These are phyloP conservation scores for Cladosporium sp. DNA, from an alignment of 2,329 filamentous ascomycete genomes.

Conservation along the genomic window DNA sequence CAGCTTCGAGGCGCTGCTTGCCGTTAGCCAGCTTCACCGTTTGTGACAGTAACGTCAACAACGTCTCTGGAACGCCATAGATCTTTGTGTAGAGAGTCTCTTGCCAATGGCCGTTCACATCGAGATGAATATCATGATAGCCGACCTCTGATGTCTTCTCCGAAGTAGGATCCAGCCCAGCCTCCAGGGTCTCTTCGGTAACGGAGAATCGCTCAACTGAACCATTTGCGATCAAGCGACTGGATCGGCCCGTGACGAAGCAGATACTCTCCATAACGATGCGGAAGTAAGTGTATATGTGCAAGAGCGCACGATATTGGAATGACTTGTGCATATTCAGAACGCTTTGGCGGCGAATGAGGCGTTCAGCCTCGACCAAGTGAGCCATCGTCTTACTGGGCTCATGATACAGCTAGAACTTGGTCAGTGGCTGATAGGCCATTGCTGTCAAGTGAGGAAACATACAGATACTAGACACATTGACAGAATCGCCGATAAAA, in stretches of 20 bases:
- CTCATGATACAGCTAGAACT: not conserved
- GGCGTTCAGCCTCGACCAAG: constrained; percentile 10
- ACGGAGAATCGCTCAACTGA: not conserved
- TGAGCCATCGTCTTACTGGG: not conserved
- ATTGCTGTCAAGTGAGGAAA: not conserved
- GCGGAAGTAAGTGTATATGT: constrained; percentile 4
- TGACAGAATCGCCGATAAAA: not conserved
- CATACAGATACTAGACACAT: constrained; percentile 1
- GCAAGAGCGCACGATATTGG: not conserved
- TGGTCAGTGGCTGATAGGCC: not conserved
- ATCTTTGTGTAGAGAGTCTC: constrained; percentile 12
- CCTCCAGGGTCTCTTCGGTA: not conserved
- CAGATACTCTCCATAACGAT: constrained; percentile 12
- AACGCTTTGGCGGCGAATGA: not conserved
- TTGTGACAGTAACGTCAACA: constrained; percentile 9
- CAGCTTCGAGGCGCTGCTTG: constrained; percentile 1
- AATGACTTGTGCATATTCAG: not conserved
- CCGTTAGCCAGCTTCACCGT: constrained; percentile 9
- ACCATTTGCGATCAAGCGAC: not conserved
- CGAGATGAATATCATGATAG: constrained; percentile 9
- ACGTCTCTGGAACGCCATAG: constrained; percentile 10
- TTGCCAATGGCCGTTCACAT: constrained; percentile 1
- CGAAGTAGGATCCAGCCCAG: not conserved
- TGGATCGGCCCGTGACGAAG: not conserved
- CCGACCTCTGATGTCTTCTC: constrained; percentile 7